Evolutionary conservation across 2,329 filamentous ascomycete species (phyloP), one percentile per base, ranked within the genome.

Genomic region (Nigrospora osmanthi): DNA sequence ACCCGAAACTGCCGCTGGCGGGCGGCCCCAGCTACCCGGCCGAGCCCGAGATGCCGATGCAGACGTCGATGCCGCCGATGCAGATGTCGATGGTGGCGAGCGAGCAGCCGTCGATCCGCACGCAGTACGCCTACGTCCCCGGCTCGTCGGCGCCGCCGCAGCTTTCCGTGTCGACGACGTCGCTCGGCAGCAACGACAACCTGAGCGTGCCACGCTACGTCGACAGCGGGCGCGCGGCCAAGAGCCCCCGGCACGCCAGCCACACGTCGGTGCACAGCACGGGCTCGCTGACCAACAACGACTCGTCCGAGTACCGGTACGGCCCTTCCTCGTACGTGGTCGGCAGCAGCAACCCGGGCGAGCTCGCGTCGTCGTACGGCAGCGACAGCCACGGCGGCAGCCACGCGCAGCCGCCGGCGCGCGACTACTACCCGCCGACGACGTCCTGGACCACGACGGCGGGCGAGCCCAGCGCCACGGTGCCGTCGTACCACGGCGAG

Each of bases 171-270:
- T 58, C 69, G 15, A 62, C 61, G 35, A 70, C 63, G 38, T 59
- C 59, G 54, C 42, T 68, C n/a, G 57, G 62, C 34, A 56, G 56
- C 40, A 58, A 67, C 2, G 69, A 75, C 43, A 68, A 63, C 16
- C 66, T 79, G 45, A 76, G 66, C 53, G 70, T 80, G 38, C 76
- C 77, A 11, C 69, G 77, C 50, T 81, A 80, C 53, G 69, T 80
- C 40, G 77, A 80, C 55, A 66, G 59, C 51, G 76, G 72, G 6
- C 69, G 77, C 17, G 75, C 77, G 14, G 62, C 71, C 34, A 81
- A 81, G 60, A 78, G 75, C 52, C 75, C 77, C 1, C 70, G 78
- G 3, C 72, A 78, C 47, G 66, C 63, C 11, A 72, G 67, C 56
- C 73, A 80, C 50, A 72, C 73, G 42, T 78, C 76, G 1, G 65